phyloP scores from a whole-genome alignment of 2,329 filamentous ascomycete genomes.

The Phoma sp. region DNA sequence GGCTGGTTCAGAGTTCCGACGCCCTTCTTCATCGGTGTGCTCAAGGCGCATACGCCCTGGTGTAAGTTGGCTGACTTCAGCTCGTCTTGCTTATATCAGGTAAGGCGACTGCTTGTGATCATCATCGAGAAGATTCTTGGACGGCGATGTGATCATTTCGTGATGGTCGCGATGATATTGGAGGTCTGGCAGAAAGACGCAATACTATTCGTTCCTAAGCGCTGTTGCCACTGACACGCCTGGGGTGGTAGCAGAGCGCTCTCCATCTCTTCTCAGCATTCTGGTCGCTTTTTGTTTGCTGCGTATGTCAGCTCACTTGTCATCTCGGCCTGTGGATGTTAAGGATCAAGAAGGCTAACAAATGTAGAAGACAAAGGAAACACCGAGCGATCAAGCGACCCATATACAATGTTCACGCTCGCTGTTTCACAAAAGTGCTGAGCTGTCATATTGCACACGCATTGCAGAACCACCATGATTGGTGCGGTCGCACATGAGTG shows the following conservation, averaged over 20 bases:
- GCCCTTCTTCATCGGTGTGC: conserved; percentile 10
- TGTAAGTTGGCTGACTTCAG: conserved; percentile 1
- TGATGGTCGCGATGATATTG: not conserved
- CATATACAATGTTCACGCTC: not conserved
- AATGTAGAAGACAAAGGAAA: not conserved
- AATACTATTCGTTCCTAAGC: not conserved
- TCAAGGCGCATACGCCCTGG: not conserved
- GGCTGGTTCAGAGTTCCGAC: not conserved
- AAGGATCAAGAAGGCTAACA: not conserved
- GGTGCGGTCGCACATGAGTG: conserved; percentile 1
- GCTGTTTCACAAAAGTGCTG: not conserved
- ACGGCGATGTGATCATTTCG: not conserved
- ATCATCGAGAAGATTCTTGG: no score
- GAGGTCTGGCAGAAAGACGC: conserved; percentile 5
- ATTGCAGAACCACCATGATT: not conserved
- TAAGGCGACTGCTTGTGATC: not conserved
- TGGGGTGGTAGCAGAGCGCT: not conserved
- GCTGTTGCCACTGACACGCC: not conserved
- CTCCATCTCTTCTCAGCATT: not conserved
- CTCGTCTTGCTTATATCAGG: not conserved
- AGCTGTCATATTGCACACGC: not conserved
- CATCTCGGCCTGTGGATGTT: not conserved
- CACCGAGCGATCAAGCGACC: not conserved
- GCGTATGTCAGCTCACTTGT: not conserved
- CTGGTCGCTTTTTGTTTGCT: not conserved